A percentile compares a stretch with the other conserved stretches of the same genome.
These are phyloP conservation scores for Colletotrichum sidae DNA, from an alignment of 2,329 filamentous ascomycete species.

Conservation along the genomic window DNA sequence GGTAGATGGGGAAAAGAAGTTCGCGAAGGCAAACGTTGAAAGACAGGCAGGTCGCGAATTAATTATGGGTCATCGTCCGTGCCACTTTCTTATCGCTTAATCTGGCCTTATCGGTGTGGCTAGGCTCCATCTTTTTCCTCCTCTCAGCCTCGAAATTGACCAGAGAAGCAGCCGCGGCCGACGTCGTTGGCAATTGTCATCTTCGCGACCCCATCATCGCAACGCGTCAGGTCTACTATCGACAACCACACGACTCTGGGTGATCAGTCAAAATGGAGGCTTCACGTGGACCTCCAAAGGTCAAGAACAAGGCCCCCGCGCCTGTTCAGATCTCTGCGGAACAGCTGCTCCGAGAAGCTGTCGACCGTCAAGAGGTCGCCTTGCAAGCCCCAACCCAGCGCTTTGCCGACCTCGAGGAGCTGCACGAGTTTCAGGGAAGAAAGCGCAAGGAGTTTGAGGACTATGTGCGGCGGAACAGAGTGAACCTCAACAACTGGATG, in stretches of 20 bases:
- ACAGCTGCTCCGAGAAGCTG: constrained; percentile 95
- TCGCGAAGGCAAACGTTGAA: too few species aligned
- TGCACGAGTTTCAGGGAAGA: constrained; percentile 96
- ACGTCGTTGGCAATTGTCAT: too few species aligned
- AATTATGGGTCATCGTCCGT: background rate
- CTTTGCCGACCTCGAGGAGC: constrained; percentile 95
- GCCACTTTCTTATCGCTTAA: constrained; percentile 1
- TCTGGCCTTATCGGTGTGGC: constrained; percentile 15
- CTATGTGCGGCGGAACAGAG: constrained; percentile 93
- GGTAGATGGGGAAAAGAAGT: too few species aligned
- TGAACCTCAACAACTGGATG: constrained; percentile 99
- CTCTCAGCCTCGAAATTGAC: background rate
- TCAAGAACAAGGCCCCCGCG: constrained; percentile 98
- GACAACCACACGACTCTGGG: constrained; percentile 43
- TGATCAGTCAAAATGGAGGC: constrained; percentile 75
- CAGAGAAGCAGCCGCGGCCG: background rate
- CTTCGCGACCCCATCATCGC: too few species aligned
- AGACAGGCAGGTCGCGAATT: too few species aligned
- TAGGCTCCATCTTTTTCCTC: constrained; percentile 8
- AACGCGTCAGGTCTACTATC: background rate
- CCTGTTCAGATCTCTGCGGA: constrained; percentile 94
- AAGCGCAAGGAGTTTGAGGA: constrained; percentile 98
- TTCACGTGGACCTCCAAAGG: constrained; percentile 89
- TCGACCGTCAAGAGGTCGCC: constrained; percentile 91
- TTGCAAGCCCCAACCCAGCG: constrained; percentile 93